phyloP scores from a whole-genome alignment of 169 alveolate genomes.

The Plasmodium vivax region DNA sequence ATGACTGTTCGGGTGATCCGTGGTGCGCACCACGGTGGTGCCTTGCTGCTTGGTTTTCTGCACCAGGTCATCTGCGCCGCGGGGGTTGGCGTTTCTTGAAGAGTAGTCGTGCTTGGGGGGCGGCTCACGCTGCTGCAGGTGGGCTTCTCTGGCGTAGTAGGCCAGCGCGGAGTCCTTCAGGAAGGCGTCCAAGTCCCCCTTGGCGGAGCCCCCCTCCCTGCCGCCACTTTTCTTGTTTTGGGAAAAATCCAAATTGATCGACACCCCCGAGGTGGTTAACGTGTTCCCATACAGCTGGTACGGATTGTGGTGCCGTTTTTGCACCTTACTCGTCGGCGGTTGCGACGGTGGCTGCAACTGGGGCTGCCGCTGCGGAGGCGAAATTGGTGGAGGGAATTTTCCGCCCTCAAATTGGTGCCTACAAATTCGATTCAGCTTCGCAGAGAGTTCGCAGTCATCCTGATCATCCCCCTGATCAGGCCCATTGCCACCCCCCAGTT shows the following conservation, averaged over 20 bases:
- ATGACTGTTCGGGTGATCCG: neutral
- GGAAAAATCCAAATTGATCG: slow-evolving; percentile 29
- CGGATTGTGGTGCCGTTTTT: slow-evolving; percentile 15
- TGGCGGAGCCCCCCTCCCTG: neutral
- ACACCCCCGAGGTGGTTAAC: slow-evolving; percentile 2
- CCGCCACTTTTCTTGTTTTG: neutral
- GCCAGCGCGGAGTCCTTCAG: slow-evolving; percentile 16
- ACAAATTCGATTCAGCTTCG: slow-evolving; percentile 9
- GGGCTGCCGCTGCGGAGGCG: neutral
- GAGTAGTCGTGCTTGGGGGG: neutral
- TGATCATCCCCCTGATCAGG: neutral
- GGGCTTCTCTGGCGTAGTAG: neutral
- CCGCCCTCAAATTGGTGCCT: neutral
- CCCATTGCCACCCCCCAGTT: neutral
- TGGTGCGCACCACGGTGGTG: neutral
- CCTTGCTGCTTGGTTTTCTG: neutral
- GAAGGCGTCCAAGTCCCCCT: neutral
- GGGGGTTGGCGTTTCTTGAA: neutral
- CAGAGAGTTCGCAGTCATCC: neutral
- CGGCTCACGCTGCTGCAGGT: neutral
- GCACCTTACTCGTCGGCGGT: neutral
- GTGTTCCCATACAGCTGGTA: slow-evolving; percentile 48
- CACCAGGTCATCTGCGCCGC: neutral
- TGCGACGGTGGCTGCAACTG: neutral
- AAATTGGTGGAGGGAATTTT: neutral